A percentile compares a stretch with the other conserved stretches of the same genome.
Conservation (phyloP, 352 stramenopile species). For the Globisporangium abappressorium region DNA sequence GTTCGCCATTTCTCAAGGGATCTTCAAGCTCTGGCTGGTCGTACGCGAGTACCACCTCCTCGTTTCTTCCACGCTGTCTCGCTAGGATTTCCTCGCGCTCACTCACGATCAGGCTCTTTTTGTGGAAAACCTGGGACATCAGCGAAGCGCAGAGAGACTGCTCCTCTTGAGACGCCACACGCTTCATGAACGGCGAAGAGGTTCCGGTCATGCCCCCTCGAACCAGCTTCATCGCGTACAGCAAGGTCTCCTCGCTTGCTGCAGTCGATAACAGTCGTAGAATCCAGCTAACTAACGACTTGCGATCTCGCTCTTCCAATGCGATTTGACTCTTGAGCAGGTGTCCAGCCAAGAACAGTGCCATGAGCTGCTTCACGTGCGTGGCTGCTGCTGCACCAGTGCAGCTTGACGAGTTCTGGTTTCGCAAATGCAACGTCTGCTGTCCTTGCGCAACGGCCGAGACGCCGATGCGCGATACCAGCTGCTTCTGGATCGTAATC, state of each 20-base stretch:
- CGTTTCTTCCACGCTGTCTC: conserved; percentile 17
- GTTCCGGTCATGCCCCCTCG: conserved; percentile 36
- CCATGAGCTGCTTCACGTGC: conserved; percentile 77
- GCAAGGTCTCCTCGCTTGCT: conserved; percentile 53
- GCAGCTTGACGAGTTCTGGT: conserved; percentile 15
- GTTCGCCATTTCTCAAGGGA: neutral
- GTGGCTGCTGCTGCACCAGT: conserved; percentile 15
- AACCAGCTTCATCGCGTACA: conserved; percentile 65
- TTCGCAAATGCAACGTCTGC: conserved; percentile 23
- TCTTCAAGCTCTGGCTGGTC: conserved; percentile 3
- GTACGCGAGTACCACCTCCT: conserved; percentile 25
- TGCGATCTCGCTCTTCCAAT: conserved; percentile 53
- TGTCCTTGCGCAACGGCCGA: conserved; percentile 17
- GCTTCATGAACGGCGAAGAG: conserved; percentile 9
- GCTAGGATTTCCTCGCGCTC: conserved; percentile 13
- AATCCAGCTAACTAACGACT: conserved; percentile 64
- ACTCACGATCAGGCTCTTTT: conserved; percentile 36
- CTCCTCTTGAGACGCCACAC: conserved; percentile 13
- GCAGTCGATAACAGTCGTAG: conserved; percentile 61
- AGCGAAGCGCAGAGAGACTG: conserved; percentile 12
- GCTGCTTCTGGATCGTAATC: conserved; percentile 86
- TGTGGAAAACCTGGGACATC: conserved; percentile 47
- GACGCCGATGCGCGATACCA: conserved; percentile 38
- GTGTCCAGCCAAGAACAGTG: conserved; percentile 69
- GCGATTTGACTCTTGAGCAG: conserved; percentile 53